A percentile compares a stretch with the other conserved stretches of the same genome.
These are phyloP conservation scores for Amphibolis antarctica DNA, from an alignment of 106 monocot genomes.

Conservation along the genomic window DNA sequence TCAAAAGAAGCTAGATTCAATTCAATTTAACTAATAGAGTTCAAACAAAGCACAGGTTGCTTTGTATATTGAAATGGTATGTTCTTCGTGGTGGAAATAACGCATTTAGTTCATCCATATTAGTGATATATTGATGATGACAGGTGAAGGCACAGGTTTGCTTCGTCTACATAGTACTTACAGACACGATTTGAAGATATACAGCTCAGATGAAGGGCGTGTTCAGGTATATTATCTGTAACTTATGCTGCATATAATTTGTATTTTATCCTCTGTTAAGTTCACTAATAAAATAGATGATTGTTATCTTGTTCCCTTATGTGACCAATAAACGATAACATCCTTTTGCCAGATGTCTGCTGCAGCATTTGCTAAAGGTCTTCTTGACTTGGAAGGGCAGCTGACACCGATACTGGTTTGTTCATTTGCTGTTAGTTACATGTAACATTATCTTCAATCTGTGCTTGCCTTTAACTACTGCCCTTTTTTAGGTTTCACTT, in stretches of 20 bases:
- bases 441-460: neutral
- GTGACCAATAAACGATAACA: neutral
- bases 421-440: constrained; percentile 1
- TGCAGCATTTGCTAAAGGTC: constrained; percentile 99
- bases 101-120: neutral
- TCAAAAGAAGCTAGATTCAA: no score
- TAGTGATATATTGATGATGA: constrained; percentile 1
- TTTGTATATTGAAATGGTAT: no score
- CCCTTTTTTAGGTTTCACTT: constrained; percentile 64
- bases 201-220: constrained; percentile 98
- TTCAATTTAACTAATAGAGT: no score
- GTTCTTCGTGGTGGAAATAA: no score
- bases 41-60: no score
- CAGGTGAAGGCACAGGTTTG: constrained; percentile 96
- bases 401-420: constrained; percentile 90
- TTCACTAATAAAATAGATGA: neutral
- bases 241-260: neutral
- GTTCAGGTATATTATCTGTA: constrained; percentile 56
- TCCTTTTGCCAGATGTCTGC: constrained; percentile 80
- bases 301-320: neutral
- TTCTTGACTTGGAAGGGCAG: constrained; percentile 95
- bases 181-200: constrained; percentile 94
- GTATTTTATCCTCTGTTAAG: neutral
- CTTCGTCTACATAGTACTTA: constrained; percentile 99
- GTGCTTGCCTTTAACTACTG: neutral